Percentiles rank a stretch among this genome's conserved stretches.
phyloP scores from a whole-genome alignment of 352 stramenopile species.

The Phytophthora aleatoria region DNA sequence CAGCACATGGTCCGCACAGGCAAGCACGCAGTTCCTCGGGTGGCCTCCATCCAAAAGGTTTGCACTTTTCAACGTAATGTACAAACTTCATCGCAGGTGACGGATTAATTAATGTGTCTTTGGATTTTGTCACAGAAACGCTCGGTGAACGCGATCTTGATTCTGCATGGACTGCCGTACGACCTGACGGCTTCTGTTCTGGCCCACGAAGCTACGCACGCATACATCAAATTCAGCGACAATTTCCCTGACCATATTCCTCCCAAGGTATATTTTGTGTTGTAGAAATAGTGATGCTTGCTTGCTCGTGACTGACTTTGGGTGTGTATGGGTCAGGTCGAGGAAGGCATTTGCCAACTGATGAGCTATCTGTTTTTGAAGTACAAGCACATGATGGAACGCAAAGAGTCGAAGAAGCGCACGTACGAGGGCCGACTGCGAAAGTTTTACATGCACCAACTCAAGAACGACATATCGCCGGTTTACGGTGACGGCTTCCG shows the following conservation, averaged over 20 bases:
- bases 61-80: neutral
- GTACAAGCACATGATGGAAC: conserved; percentile 65
- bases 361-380: conserved; percentile 81
- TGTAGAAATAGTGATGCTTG: conserved; percentile 1
- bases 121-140: conserved; percentile 42
- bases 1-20: conserved; percentile 52
- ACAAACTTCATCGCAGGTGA: neutral
- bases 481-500: conserved; percentile 79
- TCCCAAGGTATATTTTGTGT: conserved; percentile 34
- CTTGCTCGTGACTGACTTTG: conserved; percentile 8
- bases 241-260: conserved; percentile 63
- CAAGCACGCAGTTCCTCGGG: conserved; percentile 40
- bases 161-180: conserved; percentile 75
- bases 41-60: conserved; percentile 62
- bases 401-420: conserved; percentile 39
- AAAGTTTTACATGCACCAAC: conserved; percentile 69
- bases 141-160: conserved; percentile 72
- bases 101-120: conserved; percentile 1
- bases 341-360: conserved; percentile 80
- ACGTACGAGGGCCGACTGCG: conserved; percentile 51
- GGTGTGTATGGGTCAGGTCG: conserved; percentile 18
- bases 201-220: conserved; percentile 78
- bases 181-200: conserved; percentile 73
- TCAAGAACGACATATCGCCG: conserved; percentile 59
- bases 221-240: conserved; percentile 73